Evolutionary conservation across 352 stramenopile species (phyloP), one percentile per base, ranked within the genome.

Genomic region (Phytopythium helicoides): DNA sequence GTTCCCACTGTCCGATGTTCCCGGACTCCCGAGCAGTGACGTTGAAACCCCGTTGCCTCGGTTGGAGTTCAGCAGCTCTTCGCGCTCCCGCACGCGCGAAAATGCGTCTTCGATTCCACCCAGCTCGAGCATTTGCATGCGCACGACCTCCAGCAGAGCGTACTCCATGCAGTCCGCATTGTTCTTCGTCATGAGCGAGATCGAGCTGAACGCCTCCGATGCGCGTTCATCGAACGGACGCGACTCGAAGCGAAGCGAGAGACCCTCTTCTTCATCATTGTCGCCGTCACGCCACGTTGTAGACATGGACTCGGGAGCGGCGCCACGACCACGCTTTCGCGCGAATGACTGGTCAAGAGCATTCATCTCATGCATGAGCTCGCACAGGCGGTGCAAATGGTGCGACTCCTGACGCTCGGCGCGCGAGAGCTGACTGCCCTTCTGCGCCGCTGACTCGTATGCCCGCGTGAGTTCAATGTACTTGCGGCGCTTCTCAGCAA

Each of bases 111-210:
- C 83, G 34, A 94, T 87, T 12, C 74, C 76, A 2, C 76, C 79
- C 12, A 94, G 50, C 23, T 92, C 73, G 19, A 91, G 62, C 41
- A 75, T 89, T 60, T 92, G 81, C 83, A 91, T 94, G 47, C 83
- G 79, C 9, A 88, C 77, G 41, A 87, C 66, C 52, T 94, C 83
- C 18, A 90, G 56, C 33, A 92, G 52, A 14, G 83, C 83, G 45
- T 91, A 91, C 56, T 94, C 83, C 70, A 87, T 89, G 45, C 81
- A 88, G 52, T 92, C 78, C 9, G 81, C 81, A 34, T 89, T 72
- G 41, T 87, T 86, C 48, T 81, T 86, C 1, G 79, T 86, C 37
- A 71, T 66, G 3, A 88, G 48, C 34, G 81, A 89, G n/a, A 92
- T 67, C 21, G 81, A 61, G 40, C 76, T 89, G 54, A 92, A 87